Percentiles rank a stretch among this genome's conserved stretches.
Evolutionary conservation across 371 early-diverging fungal species (phyloP).

Genomic region (Umbelopsis sp.): DNA sequence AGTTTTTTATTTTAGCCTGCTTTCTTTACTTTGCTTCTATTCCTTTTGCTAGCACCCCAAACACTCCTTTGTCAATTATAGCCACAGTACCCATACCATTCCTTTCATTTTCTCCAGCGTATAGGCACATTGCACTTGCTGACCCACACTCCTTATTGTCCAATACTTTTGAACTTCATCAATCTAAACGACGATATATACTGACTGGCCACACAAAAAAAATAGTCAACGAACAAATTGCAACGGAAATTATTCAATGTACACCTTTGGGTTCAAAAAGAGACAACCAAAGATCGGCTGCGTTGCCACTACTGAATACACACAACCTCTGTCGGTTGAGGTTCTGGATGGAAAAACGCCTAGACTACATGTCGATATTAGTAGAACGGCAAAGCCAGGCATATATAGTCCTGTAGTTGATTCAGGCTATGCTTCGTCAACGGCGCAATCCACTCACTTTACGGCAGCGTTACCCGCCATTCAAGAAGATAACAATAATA

Average conservation of each 20-base stretch:
- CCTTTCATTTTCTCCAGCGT: background rate
- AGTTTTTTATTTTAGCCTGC: background rate
- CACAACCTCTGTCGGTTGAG: background rate
- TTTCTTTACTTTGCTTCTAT: background rate
- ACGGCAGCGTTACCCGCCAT: background rate
- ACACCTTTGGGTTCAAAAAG: constrained; percentile 7
- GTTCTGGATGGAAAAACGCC: constrained; percentile 2
- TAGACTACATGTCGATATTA: background rate
- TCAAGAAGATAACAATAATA: constrained; percentile 6
- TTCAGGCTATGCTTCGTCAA: background rate
- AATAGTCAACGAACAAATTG: background rate
- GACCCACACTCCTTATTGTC: background rate
- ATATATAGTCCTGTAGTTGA: background rate
- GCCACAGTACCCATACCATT: background rate
- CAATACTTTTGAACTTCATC: background rate
- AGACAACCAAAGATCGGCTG: background rate
- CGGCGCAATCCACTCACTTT: background rate
- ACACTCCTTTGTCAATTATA: background rate
- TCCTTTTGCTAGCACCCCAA: background rate
- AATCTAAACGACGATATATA: no score
- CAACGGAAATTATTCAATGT: constrained; percentile 3
- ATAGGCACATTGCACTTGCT: background rate
- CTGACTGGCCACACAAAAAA: no score
- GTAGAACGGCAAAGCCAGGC: no score
- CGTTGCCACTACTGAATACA: constrained; percentile 1